Percentiles rank a stretch among this genome's conserved stretches.
phyloP scores from a whole-genome alignment of 352 stramenopile genomes.

The Phytophthora boehmeriae region DNA sequence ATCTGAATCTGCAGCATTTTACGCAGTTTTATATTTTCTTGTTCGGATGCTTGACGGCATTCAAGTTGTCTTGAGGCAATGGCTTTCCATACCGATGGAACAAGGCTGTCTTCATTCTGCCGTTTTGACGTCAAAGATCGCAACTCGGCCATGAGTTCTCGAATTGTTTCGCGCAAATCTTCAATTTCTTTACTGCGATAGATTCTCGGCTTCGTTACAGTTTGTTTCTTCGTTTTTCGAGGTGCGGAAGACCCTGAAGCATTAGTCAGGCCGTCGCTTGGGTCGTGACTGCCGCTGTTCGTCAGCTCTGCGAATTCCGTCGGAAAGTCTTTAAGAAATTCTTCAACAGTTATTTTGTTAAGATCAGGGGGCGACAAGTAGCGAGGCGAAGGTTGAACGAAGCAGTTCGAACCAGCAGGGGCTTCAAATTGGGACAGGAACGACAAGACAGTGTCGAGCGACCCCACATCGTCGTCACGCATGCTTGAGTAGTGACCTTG shows the following conservation, averaged over 20 bases:
- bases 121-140: slow-evolving; percentile 4
- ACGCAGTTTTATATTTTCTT: slow-evolving; percentile 24
- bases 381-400: slow-evolving; percentile 16
- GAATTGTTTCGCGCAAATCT: slow-evolving; percentile 8
- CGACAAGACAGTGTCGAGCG: too few relatives aligned
- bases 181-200: slow-evolving; percentile 25
- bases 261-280: too few relatives aligned
- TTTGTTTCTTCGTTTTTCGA: too few relatives aligned
- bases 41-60: slow-evolving; percentile 18
- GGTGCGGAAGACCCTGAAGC: too few relatives aligned
- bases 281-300: too few relatives aligned
- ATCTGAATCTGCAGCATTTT: slow-evolving; percentile 26
- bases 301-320: too few relatives aligned
- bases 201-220: slow-evolving; percentile 8
- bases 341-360: too few relatives aligned
- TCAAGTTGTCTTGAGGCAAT: slow-evolving; percentile 23
- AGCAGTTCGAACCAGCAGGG: neutral
- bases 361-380: neutral
- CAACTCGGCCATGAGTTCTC: slow-evolving; percentile 17
- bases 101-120: neutral
- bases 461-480: too few relatives aligned
- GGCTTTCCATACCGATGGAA: slow-evolving; percentile 25
- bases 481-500: too few relatives aligned
- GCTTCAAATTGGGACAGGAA: too few relatives aligned
- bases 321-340: too few relatives aligned